Percentiles rank a stretch among this genome's conserved stretches.
Conservation (phyloP, 192 early-diverging fungal genomes). For the Coemansia sp. region DNA sequence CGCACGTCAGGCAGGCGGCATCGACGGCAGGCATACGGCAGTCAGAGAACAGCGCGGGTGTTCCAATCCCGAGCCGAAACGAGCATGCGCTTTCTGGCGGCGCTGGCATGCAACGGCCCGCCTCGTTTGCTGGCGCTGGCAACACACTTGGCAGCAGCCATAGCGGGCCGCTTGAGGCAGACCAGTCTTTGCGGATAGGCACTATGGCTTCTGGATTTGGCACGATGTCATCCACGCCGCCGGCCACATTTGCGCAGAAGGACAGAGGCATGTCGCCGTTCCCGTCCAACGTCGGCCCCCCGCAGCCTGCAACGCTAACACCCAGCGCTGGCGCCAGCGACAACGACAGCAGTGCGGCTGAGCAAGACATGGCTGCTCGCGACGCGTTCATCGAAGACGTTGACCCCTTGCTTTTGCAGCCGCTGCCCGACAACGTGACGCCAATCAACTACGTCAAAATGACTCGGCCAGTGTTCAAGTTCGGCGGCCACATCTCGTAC, state of each 20-base stretch:
- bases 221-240: conserved; percentile 39
- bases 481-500: conserved; percentile 47
- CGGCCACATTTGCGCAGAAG: conserved; percentile 34
- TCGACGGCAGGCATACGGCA: conserved; percentile 12
- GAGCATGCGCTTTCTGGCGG: conserved; percentile 17
- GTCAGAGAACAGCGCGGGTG: conserved; percentile 1
- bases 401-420: conserved; percentile 29
- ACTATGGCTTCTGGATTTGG: conserved; percentile 32
- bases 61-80: conserved; percentile 16
- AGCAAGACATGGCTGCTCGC: conserved; percentile 2
- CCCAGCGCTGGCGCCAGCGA: neutral
- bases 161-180: conserved; percentile 7
- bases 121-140: conserved; percentile 34
- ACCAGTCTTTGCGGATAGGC: conserved; percentile 18
- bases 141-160: neutral
- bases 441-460: conserved; percentile 55
- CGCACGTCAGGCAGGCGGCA: conserved; percentile 7
- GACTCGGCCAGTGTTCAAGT: conserved; percentile 51
- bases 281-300: conserved; percentile 44
- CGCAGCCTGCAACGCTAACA: conserved; percentile 19
- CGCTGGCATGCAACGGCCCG: conserved; percentile 21
- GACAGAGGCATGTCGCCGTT: conserved; percentile 52
- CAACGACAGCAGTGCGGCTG: neutral
- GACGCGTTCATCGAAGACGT: conserved; percentile 37
- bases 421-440: conserved; percentile 42